Conservation (phyloP, 2,329 filamentous ascomycete genomes). For the Claviceps paspali region DNA sequence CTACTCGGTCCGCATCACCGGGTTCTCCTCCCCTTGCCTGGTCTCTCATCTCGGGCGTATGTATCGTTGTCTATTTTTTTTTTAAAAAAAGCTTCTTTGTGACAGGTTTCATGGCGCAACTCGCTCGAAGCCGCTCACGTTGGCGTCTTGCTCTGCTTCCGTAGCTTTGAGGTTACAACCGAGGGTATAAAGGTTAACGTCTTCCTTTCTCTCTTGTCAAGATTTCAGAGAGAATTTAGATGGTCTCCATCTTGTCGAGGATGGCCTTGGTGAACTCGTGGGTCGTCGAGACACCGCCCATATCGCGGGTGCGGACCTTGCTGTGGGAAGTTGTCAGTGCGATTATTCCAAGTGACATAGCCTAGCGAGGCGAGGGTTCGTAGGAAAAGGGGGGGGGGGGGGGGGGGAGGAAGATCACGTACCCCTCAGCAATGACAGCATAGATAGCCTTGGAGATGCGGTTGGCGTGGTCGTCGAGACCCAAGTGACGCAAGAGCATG, state of each 20-base stretch:
- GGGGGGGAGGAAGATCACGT: conserved; percentile 22
- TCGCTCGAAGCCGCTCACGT: no score
- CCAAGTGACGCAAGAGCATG: conserved; percentile 95
- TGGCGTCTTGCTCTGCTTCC: no score
- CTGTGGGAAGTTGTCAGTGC: conserved; percentile 37
- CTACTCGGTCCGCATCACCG: no score
- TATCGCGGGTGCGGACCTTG: conserved; percentile 79
- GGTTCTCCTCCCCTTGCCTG: no score
- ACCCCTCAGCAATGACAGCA: conserved; percentile 76
- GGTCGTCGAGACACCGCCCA: conserved; percentile 82
- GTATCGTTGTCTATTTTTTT: no score
- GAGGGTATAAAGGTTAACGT: no score
- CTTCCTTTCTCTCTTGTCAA: no score
- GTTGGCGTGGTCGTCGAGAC: conserved; percentile 96
- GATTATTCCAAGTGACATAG: no score
- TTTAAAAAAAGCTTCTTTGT: no score
- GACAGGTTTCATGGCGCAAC: no score
- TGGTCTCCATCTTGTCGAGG: conserved; percentile 82
- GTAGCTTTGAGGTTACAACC: no score
- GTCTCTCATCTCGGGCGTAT: not conserved
- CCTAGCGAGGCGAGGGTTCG: not conserved
- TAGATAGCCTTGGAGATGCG: conserved; percentile 81
- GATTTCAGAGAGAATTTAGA: conserved; percentile 34
- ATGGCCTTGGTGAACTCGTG: conserved; percentile 93
- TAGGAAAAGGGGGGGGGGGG: not conserved